A percentile compares a stretch with the other conserved stretches of the same genome.
Evolutionary conservation across 2,329 filamentous ascomycete species (phyloP).

Genomic region (Amauroascus niger): DNA sequence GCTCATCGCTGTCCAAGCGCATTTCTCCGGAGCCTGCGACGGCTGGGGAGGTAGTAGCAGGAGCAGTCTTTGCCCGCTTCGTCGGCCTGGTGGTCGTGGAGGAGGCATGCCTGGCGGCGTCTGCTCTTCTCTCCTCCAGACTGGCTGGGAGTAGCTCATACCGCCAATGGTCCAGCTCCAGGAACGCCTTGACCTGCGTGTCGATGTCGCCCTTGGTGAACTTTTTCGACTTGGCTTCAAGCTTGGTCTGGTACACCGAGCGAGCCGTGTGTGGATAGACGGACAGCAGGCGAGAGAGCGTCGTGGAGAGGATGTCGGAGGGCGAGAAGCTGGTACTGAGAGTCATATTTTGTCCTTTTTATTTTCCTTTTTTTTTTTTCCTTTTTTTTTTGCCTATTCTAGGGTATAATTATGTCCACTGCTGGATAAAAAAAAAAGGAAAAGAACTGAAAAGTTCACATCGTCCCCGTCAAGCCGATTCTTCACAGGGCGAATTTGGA

Average conservation of each 20-base stretch:
- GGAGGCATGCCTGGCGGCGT: background rate
- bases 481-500: too few relatives aligned
- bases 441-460: too few relatives aligned
- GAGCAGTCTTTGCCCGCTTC: slow-evolving; percentile 12
- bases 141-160: slow-evolving; percentile 21
- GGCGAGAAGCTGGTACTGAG: slow-evolving; percentile 4
- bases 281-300: slow-evolving; percentile 13
- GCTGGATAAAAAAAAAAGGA: background rate
- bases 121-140: background rate
- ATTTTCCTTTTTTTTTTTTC: background rate
- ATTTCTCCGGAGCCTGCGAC: background rate
- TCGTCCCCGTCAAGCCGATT: background rate
- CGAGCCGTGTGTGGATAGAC: slow-evolving; percentile 19
- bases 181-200: slow-evolving; percentile 22
- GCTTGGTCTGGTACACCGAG: slow-evolving; percentile 19
- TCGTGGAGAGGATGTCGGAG: slow-evolving; percentile 12
- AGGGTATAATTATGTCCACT: too few relatives aligned
- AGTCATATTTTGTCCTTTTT: background rate
- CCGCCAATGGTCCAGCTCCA: slow-evolving; percentile 31
- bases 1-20: slow-evolving; percentile 28
- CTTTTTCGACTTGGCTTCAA: slow-evolving; percentile 15
- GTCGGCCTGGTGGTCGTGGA: slow-evolving; percentile 13
- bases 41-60: too few relatives aligned
- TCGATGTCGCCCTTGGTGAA: slow-evolving; percentile 11
- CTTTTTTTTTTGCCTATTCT: too few relatives aligned